Base-by-base conservation (phyloP, 192 early-diverging fungal species). In the Podila minutissima region DNA sequence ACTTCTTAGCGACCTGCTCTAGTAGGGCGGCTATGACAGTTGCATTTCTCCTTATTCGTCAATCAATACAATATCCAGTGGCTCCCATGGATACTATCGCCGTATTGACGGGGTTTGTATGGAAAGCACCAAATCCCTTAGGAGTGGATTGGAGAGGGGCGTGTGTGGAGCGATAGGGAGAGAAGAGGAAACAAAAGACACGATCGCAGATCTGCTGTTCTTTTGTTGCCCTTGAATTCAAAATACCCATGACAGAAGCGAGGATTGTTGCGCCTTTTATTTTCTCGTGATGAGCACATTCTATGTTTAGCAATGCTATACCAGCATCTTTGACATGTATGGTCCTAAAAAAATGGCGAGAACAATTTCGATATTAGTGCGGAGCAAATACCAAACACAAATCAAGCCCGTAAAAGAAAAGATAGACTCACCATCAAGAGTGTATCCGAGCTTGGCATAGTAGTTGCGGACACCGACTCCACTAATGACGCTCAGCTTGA, bases 381-480 rank as follows among this genome's bases (percentile, higher is more conserved):
- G 24, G 19, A 32, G 9, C 32, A 35, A 32, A 17, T 38, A 35
- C 6, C 13, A 13, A 51, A 35, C 32, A 51, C 28, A 26, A 6
- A 4, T 26, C 35, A 1, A 46, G 37, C 41, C 28, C 3, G 1
- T 0, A 20, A 62, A 53, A 6, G 13, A 20, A 51, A 33, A 62
- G 8, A 38, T 20, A 12, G 20, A 75, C 91, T 74, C 83, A 89
- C 89, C 97, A 71, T 98, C 98, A 33, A 99, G 87, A 79, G 93
- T 87, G 75, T 95, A 99, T 24, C 98, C 98, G 31, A 99, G 89
- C 83, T 98, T 98, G 22, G 93, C 92, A 82, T 99, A 99, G 82
- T 99, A 99, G 74, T 99, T 93, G 51, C 98, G 87, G 13, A 98
- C 98, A 20, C 98, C 98, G 7, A 99, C 95, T 31, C 98, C 97